Conservation (phyloP, 148 eudicot genomes). For the Bassia scoparia region DNA sequence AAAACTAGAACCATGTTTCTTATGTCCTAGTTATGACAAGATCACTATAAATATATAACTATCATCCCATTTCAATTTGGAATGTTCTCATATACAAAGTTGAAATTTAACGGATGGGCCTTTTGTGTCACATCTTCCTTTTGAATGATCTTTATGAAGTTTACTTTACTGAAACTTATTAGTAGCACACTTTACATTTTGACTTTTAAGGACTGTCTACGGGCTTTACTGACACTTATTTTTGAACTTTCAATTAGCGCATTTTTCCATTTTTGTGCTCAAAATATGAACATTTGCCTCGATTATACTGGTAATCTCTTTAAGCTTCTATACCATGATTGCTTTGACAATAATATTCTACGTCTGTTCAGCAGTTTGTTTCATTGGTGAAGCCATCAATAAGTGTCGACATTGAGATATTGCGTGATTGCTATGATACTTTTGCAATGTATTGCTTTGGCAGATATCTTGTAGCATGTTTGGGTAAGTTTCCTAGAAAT, state of each 20-base stretch:
- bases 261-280: neutral
- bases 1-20: neutral
- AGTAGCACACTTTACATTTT: neutral
- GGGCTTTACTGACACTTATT: neutral
- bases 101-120: neutral
- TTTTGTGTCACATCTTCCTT: neutral
- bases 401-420: slow-evolving; percentile 87
- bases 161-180: too few relatives aligned
- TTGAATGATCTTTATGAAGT: neutral
- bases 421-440: slow-evolving; percentile 95
- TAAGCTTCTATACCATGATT: neutral
- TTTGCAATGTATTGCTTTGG: slow-evolving; percentile 99
- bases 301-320: neutral
- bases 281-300: neutral
- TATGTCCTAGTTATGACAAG: neutral
- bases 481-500: slow-evolving; percentile 54
- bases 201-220: neutral
- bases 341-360: slow-evolving; percentile 18
- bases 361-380: slow-evolving; percentile 55
- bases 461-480: slow-evolving; percentile 91
- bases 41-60: neutral
- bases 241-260: neutral
- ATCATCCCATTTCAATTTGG: neutral
- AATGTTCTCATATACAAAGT: neutral
- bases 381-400: slow-evolving; percentile 81